Conservation (phyloP, 495 filamentous ascomycete species). For the Trichoderma erinaceum region DNA sequence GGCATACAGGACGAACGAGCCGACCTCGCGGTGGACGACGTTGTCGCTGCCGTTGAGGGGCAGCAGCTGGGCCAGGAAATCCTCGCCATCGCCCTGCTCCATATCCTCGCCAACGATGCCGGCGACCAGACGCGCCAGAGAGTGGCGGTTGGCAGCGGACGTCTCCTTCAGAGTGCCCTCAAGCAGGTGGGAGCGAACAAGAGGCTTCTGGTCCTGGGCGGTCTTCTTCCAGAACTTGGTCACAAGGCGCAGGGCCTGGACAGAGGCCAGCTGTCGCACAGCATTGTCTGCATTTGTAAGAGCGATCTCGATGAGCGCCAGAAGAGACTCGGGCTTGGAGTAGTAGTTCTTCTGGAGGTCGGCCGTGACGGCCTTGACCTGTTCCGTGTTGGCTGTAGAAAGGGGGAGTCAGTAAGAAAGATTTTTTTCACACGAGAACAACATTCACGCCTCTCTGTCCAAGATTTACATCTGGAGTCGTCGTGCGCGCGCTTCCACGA, state of each 20-base stretch:
- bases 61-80: slow-evolving; percentile 68
- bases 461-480: background rate
- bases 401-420: slow-evolving; percentile 31
- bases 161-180: slow-evolving; percentile 74
- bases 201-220: slow-evolving; percentile 52
- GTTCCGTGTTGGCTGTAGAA: slow-evolving; percentile 62
- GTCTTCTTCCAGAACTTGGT: slow-evolving; percentile 79
- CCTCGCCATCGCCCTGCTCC: slow-evolving; percentile 77
- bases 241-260: slow-evolving; percentile 76
- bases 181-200: slow-evolving; percentile 74
- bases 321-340: slow-evolving; percentile 71
- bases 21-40: slow-evolving; percentile 78
- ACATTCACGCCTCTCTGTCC: background rate
- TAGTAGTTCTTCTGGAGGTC: slow-evolving; percentile 89
- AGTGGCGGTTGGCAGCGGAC: slow-evolving; percentile 69
- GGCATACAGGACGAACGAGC: slow-evolving; percentile 86
- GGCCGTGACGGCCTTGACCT: slow-evolving; percentile 83
- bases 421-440: background rate
- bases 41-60: slow-evolving; percentile 64
- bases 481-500: slow-evolving; percentile 6
- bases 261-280: slow-evolving; percentile 81
- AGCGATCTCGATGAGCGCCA: slow-evolving; percentile 78
- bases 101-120: slow-evolving; percentile 82
- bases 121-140: slow-evolving; percentile 79
- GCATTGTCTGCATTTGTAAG: slow-evolving; percentile 63